Evolutionary conservation across 768 basidiomycete genomes (phyloP).

Genomic region (Suillus weaverae): DNA sequence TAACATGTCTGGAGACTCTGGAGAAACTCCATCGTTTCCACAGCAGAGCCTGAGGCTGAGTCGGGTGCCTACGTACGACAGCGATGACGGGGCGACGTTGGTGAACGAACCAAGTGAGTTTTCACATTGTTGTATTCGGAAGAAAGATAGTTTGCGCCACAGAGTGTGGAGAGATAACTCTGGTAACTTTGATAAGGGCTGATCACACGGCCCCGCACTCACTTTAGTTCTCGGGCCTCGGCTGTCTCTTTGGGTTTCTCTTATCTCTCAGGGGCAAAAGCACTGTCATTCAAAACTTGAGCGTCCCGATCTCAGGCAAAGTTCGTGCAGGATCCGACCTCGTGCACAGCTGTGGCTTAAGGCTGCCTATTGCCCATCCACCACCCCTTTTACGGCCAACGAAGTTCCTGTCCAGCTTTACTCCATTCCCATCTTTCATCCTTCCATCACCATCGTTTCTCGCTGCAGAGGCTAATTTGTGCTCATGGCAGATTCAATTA

Average conservation of each 20-base stretch:
- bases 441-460: neutral
- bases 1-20: neutral
- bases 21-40: neutral
- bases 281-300: neutral
- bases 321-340: constrained; percentile 7
- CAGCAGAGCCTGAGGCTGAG: constrained; percentile 11
- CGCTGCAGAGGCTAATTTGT: neutral
- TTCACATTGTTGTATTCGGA: neutral
- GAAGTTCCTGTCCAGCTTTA: neutral
- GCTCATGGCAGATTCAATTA: constrained; percentile 26
- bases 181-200: constrained; percentile 4
- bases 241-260: neutral
- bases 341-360: neutral
- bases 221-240: neutral
- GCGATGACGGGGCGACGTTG: constrained; percentile 6
- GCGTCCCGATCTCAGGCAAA: neutral
- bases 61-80: constrained; percentile 4
- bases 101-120: constrained; percentile 5
- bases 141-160: neutral
- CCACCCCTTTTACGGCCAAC: neutral
- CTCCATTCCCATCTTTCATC: constrained; percentile 1
- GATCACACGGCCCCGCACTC: constrained; percentile 1
- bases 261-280: constrained; percentile 7
- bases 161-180: neutral
- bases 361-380: neutral